Evolutionary conservation across 495 filamentous ascomycete genomes (phyloP), one percentile per base, ranked within the genome.

Genomic region (Halenospora varia): DNA sequence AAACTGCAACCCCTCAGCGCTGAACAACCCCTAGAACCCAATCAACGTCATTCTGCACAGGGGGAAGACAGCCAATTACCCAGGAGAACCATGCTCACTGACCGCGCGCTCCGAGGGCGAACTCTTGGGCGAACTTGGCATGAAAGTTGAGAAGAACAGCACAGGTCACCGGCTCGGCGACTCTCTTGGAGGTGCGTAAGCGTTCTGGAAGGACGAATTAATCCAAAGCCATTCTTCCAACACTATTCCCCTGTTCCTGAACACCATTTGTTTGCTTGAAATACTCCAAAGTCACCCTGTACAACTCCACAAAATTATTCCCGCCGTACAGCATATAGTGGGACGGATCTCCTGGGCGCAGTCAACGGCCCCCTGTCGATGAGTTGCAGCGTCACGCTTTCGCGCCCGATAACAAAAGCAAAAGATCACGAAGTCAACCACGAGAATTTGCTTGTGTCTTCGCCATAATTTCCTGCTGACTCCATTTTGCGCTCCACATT

Each of bases 11-110:
- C 51, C 58, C 45, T 35, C 39, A 25, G 22, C 50, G 49, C 60
- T 57, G 60, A 62, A 54, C 18, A 49, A 20, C 26, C 22, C 48
- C 50, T 50, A 29, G 8, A 51, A 22, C 8, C 51, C 60, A 58
- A 62, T 57, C 60, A 62, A 47, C 54, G 60, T 57, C 60, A 61
- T 61, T 18, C 17, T 9, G 13, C 19, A 25, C 25, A 55, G 13
- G 29, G 57, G 46, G 35, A 42, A 44, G 6, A 10, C 24, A 25
- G 25, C 59, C 59, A 57, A 62, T 57, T 48, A 57, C 9, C 9
- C 25, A 10, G 2, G 2, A n/a, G 6, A 3, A 62, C 23, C 24
- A 50, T 54, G 25, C 54, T 62, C 46, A 23, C 42, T n/a, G 50
- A 51, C 49, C 50, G 55, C 54, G 55, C 26, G 41, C 54, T 4